Evolutionary conservation across 1,139 yeast genomes (phyloP), one percentile per base, ranked within the genome.

Genomic region (Pichia kudriavzevii): DNA sequence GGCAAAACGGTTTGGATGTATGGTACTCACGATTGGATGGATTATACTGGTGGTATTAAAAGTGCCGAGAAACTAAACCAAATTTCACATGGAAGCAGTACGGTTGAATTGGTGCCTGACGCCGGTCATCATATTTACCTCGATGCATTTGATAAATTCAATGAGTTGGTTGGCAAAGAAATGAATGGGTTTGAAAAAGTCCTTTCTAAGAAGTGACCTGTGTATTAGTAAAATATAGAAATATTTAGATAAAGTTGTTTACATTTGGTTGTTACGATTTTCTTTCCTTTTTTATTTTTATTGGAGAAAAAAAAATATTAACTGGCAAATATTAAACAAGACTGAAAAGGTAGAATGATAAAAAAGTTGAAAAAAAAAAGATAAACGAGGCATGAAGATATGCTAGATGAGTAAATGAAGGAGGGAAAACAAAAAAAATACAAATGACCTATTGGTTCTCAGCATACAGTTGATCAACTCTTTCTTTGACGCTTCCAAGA

Each of bases 1-100:
- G 69, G 75, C 35, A 60, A 77, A 40, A 46, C 67, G 4, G 16
- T 41, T 7, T 81, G 91, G 91, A 59, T 76, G 49, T 81, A 80
- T 46, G 93, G 93, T 2, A 71, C 70, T 40, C 72, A 74, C 32
- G 91, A 81, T 55, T 80, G 91, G 91, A 81, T 81, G 84, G 81
- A 79, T 50, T 53, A 56, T 19, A 48, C 57, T 17, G 85, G 84
- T 2, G 85, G 83, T 0, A 47, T 63, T 31, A 43, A 56, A 17
- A 63, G 71, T 30, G 56, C 68, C 11, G 52, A 60, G 2, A 59
- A 61, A 9, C 52, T 73, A 21, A 60, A 59, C 28, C 48, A 53
- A 8, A 49, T 50, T 3, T 59, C 59, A 9, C 34, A 46, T 18
- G 24, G 3, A 43, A 14, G 52, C 13, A 27, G 38, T n/a, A 26